Evolutionary conservation across 169 alveolate species (phyloP).

Genomic region (Plasmodium knowlesi): DNA sequence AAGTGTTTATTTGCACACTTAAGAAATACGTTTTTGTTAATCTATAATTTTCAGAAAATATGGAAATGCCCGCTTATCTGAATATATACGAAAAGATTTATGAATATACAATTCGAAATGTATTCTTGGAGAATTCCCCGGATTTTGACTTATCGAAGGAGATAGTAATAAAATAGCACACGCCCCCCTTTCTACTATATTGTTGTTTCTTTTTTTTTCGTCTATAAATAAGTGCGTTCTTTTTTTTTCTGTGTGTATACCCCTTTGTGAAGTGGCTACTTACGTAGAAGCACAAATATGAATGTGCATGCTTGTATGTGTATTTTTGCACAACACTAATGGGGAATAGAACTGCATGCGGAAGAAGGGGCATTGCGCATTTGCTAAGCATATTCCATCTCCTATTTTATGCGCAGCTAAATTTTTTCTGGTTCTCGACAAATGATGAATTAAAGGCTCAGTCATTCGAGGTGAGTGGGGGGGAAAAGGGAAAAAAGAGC

Average conservation of each 20-base stretch:
- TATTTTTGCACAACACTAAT: not conserved
- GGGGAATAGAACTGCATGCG: not conserved
- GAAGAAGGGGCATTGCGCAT: not conserved
- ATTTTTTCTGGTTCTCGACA: slow-evolving; percentile 42
- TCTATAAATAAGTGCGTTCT: not conserved
- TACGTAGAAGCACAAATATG: not conserved
- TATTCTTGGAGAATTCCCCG: slow-evolving; percentile 14
- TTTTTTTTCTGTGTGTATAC: not conserved
- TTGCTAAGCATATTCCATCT: not conserved
- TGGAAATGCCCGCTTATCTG: slow-evolving; percentile 4
- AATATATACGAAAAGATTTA: slow-evolving; percentile 44
- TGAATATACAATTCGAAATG: slow-evolving; percentile 8
- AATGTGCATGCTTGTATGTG: not conserved
- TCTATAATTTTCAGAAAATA: slow-evolving; percentile 10
- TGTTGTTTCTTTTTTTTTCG: not conserved
- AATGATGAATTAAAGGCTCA: slow-evolving; percentile 39
- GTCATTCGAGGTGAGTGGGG: slow-evolving; percentile 13
- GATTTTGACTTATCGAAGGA: slow-evolving; percentile 51
- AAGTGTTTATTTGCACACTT: not conserved
- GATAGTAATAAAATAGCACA: slow-evolving; percentile 26
- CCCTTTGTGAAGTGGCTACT: not conserved
- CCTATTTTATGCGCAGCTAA: slow-evolving; percentile 30
- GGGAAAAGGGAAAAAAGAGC: not conserved
- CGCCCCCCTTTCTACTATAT: not conserved
- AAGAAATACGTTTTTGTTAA: not conserved